A percentile compares a stretch with the other conserved stretches of the same genome.
Evolutionary conservation across 192 early-diverging fungal genomes (phyloP).

Genomic region (Podila epigama): DNA sequence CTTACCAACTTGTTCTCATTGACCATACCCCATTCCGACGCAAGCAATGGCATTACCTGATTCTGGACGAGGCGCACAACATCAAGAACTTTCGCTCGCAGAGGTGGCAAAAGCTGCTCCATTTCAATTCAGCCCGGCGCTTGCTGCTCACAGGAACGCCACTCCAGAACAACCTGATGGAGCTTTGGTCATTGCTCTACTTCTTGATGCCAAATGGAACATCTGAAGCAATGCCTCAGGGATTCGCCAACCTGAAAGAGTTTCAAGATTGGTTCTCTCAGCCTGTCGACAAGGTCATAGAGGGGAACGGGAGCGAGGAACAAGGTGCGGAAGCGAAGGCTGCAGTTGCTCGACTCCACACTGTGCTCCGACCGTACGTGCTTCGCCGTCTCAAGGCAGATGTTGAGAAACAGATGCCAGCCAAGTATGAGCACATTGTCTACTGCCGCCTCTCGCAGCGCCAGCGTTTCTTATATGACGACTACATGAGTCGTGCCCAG

Average conservation of each 20-base stretch:
- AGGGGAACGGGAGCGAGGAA: conserved; percentile 61
- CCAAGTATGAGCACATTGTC: conserved; percentile 72
- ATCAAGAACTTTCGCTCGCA: conserved; percentile 84
- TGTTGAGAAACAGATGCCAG: conserved; percentile 73
- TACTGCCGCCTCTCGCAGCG: conserved; percentile 75
- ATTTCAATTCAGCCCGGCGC: conserved; percentile 69
- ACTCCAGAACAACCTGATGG: conserved; percentile 87
- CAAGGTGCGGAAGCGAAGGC: conserved; percentile 59
- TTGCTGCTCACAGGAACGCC: conserved; percentile 89
- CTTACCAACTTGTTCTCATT: conserved; percentile 66
- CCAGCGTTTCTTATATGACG: conserved; percentile 77
- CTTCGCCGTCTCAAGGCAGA: conserved; percentile 70
- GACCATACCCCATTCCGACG: conserved; percentile 65
- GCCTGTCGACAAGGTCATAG: conserved; percentile 85
- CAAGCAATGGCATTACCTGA: conserved; percentile 72
- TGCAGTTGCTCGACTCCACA: conserved; percentile 67
- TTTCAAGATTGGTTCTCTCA: conserved; percentile 90
- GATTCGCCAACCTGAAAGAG: conserved; percentile 81
- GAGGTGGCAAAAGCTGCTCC: conserved; percentile 76
- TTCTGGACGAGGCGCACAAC: conserved; percentile 74
- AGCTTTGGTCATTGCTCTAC: conserved; percentile 88
- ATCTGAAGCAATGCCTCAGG: conserved; percentile 67
- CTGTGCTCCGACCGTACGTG: conserved; percentile 68
- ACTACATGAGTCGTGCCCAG: conserved; percentile 83
- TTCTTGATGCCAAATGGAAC: conserved; percentile 82